Base-by-base conservation (phyloP, 805 yeast species). In the Lipomyces sp. region DNA sequence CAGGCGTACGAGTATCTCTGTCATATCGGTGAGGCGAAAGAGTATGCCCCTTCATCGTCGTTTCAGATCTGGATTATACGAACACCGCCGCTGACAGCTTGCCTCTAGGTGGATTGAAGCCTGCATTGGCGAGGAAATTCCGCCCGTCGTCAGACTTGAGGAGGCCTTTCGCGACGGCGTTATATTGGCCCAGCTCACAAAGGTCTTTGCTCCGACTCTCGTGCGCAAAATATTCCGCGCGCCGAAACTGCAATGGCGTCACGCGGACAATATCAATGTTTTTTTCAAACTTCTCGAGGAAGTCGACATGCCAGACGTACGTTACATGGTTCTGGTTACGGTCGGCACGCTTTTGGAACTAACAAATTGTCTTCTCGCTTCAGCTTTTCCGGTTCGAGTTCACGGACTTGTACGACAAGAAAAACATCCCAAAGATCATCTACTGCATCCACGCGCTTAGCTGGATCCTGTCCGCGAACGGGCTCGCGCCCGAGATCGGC, bases 391-490 rank as follows among this genome's bases (percentile, higher is more conserved):
- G 85, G 43, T 93, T 93, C 65, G 98, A 91, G 65, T 77, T 90
- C 51, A 89, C 95, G 2, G 98, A 93, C 68, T 74, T 93, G 33
- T 93, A 89, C 68, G 97, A 93, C 64, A 83, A 84, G 63, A 90
- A 88, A 63, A 86, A 91, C 64, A 78, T 90, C 19, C 98, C 98
- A 14, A 90, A 87, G 64, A 98, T 93, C 23, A 84, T 93, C 65
- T 89, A 88, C 68, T 90, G 97, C 60, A 69, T 93, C 33, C 96
- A 91, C 70, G 96, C 96, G 2, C 70, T 91, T 57, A 82, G 89
- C 44, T 86, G 79, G 59, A 79, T 87, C 65, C 73, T 93, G 48
- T 76, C 83, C 19, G 72, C 71, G 45, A 73, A 79, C 24, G 76
- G 78, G 23, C 69, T 70, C 18, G 82, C 83, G 21, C 69, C 73